Conservation (phyloP, 2,329 filamentous ascomycete genomes). For the Aspergillus novoparasiticus region DNA sequence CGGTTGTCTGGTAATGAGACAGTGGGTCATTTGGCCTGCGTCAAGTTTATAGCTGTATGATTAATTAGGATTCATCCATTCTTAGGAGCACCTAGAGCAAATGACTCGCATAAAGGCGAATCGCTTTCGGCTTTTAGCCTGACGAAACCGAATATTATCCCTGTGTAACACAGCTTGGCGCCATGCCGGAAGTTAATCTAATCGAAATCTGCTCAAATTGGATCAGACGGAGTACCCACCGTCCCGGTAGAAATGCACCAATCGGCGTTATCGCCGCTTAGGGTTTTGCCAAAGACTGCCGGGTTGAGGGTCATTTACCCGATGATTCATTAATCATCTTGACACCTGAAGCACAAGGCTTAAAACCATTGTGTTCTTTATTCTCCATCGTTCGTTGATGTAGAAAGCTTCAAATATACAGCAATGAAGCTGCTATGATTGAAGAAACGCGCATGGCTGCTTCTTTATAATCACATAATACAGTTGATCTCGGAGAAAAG, state of each 20-base stretch:
- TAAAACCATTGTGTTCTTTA: too few relatives aligned
- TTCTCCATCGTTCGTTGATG: too few relatives aligned
- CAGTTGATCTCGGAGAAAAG: too few relatives aligned
- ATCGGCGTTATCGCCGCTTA: background rate
- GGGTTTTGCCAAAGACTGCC: background rate
- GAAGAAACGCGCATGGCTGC: too few relatives aligned
- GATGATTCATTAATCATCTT: background rate
- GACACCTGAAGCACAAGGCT: too few relatives aligned
- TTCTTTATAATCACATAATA: too few relatives aligned
- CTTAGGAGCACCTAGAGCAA: background rate
- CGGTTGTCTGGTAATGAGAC: conserved; percentile 1
- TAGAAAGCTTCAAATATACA: too few relatives aligned
- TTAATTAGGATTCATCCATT: background rate
- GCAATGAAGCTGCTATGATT: too few relatives aligned
- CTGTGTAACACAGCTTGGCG: background rate
- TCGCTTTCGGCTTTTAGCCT: background rate
- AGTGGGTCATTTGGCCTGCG: conserved; percentile 1
- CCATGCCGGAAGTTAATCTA: conserved; percentile 1
- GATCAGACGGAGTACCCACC: background rate
- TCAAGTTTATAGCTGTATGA: background rate
- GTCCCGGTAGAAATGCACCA: background rate
- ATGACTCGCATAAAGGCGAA: background rate
- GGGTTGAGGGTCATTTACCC: background rate
- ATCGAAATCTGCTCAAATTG: conserved; percentile 10
- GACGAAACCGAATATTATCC: background rate